Evolutionary conservation across 2,329 filamentous ascomycete species (phyloP).

Genomic region (Clonostachys sp.): DNA sequence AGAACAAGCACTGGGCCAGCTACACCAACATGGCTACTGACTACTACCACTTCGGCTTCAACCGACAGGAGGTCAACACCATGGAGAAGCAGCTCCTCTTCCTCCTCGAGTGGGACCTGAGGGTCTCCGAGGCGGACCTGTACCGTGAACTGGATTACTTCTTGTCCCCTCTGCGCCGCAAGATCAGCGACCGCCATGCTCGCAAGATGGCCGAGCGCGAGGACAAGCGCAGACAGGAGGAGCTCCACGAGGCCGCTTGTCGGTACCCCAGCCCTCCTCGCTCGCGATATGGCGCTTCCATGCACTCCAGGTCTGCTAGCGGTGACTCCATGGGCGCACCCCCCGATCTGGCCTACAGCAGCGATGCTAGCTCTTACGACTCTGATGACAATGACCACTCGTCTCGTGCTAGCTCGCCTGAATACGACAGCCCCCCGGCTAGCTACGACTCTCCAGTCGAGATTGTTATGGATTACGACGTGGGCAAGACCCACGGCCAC

Average conservation of each 20-base stretch:
- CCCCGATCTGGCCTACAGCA: conserved; percentile 43
- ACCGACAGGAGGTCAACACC: conserved; percentile 90
- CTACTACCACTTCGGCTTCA: conserved; percentile 76
- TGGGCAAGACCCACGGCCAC: conserved; percentile 1
- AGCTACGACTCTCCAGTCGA: conserved; percentile 47
- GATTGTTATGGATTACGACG: conserved; percentile 30
- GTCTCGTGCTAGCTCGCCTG: conserved; percentile 25
- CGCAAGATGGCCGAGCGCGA: conserved; percentile 45
- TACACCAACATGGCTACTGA: conserved; percentile 76
- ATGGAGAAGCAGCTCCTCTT: conserved; percentile 99
- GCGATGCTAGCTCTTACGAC: conserved; percentile 44
- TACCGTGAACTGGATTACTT: conserved; percentile 85
- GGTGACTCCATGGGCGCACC: conserved; percentile 24
- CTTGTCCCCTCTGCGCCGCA: conserved; percentile 74
- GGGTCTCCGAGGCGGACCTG: conserved; percentile 80
- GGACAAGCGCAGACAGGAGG: conserved; percentile 35
- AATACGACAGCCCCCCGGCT: conserved; percentile 26
- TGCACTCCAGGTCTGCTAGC: conserved; percentile 28
- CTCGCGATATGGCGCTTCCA: conserved; percentile 32
- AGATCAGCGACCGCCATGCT: conserved; percentile 45
- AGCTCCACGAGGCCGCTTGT: conserved; percentile 22
- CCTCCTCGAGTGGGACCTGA: conserved; percentile 90
- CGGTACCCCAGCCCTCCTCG: conserved; percentile 40
- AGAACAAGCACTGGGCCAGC: conserved; percentile 99
- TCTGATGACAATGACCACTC: conserved; percentile 11